Base-by-base conservation (phyloP, 768 basidiomycete species). In the Xerocomus brunneocitrinus region DNA sequence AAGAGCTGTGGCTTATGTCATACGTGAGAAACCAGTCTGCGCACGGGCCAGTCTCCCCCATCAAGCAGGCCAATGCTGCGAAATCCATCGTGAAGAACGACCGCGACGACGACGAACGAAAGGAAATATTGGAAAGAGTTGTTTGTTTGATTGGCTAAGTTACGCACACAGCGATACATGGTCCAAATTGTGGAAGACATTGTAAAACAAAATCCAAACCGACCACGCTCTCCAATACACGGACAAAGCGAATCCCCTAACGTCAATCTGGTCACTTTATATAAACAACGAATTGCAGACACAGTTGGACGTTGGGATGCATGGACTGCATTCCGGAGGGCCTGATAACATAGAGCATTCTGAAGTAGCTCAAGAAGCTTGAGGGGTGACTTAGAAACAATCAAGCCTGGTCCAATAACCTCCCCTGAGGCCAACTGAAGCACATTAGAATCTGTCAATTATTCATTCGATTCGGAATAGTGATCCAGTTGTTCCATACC, bases 171-270 rank as follows among this genome's bases (percentile, higher is more conserved):
- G 73, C 75, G 76, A 81, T 80, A 52, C 63, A 59, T 68, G 73
- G 79, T 79, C 78, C 85, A 87, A 86, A 87, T 81, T 74, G 72
- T 79, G 69, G 74, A 84, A 78, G 82, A 84, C 83, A 83, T 73
- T 74, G 76, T 82, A 84, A 85, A 84, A 86, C 84, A 87, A 82
- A 75, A 75, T 71, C 68, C 68, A 69, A 69, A 69, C 70, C 68
- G 62, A 70, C 68, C 68, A 69, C 70, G 68, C 68, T 71, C 68
- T 71, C 68, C 68, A 69, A 69, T 71, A 69, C 68, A 69, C 68
- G 71, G 71, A 69, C 68, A 69, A 69, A 69, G 70, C 55, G n/a
- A 47, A 24, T 34, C 44, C 3, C 16, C 8, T 19, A 19, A 19
- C 19, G 8, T 14, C 27, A n/a, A 7, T 12, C 14, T 34, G 8